Base-by-base conservation (phyloP, 2,329 filamentous ascomycete species). In the Elsinoe fawcettii region DNA sequence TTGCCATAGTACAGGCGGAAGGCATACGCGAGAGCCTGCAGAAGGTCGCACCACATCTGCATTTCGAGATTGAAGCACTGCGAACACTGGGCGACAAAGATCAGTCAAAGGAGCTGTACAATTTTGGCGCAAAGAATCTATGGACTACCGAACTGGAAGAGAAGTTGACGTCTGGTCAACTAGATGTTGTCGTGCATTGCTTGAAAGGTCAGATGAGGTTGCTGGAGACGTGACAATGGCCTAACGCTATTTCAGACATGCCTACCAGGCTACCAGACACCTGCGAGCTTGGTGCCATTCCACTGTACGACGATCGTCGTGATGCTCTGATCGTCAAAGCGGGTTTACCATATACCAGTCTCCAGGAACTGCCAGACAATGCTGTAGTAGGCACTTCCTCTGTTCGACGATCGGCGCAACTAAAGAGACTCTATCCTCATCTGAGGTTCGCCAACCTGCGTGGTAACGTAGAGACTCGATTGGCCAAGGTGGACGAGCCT, bases 141-240 rank as follows among this genome's bases (percentile, higher is more conserved):
- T 97, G 91, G 91, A 96, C 92, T 2, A 83, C 88, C 63, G 90
- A 96, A 74, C 77, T 97, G 51, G 91, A 96, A 73, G 84, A 84
- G 27, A 77, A 83, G 65, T 77, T 95, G 55, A 74, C 84, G 49
- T 78, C 79, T 27, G 79, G 80, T 47, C 76, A 87, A 63, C 72
- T 95, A 58, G 88, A 95, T 74, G 73, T 93, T 30, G 85, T 95
- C 61, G 87, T 95, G 58, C 91, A 97, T 74, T 90, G 84, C 60
- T 77, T 95, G 70, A 97, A 96, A 80, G 81, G 80, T 82, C 32
- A 16, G 23, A 30, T 11, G 9, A 3, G 46, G 1, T 12, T 23
- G 20, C 8, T 39, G 12, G 27, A 14, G n/a, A 16, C 16, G 12
- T 4, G 39, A 14, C 12, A 51, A 43, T 60, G 62, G n/a, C n/a